Evolutionary conservation across 306 rosid genomes (phyloP), one percentile per base, ranked within the genome.

Genomic region (Citrullus mucosospermus): DNA sequence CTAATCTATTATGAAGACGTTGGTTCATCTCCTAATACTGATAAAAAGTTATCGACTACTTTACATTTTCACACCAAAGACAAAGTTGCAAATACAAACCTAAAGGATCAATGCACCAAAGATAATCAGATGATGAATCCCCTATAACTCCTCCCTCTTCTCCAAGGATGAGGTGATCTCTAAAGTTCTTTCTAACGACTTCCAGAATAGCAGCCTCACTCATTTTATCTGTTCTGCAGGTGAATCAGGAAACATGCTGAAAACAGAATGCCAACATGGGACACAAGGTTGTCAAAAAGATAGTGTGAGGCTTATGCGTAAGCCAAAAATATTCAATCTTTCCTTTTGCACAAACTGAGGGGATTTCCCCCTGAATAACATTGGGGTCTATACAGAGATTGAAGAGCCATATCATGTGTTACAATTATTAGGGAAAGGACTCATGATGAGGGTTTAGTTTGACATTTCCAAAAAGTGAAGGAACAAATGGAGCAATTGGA

Each of bases 101-200:
- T 89, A 94, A 84, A 57, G 98, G 98, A 84, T 94, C 99, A 78
- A 95, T 89, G 93, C 96, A 95, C 97, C 99, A 95, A 72, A 95
- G 93, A 88, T 95, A 95, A 86, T 95, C 93, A 56, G 97, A 95
- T 50, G 96, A 76, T 77, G 92, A 78, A 36, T 95, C 92, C 84
- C 99, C 99, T 77, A 90, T 92, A 79, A 92, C 61, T 65, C 99
- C 99, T 75, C 97, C 99, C 89, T 95, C 99, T 86, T 95, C 99
- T 78, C 99, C 99, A 79, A 95, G 96, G 88, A 95, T 72, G 75
- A 95, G 97, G 81, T 95, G 99, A 80, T 89, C 91, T 54, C 70
- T 66, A 72, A 92, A 95, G 84, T 91, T 91, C 85, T 85, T 83
- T 77, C 79, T 87, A 83, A 95, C 89, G 44, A 91, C 90, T 59